Base-by-base conservation (phyloP, 2,329 filamentous ascomycete species). In the Teratosphaeria pseudoeucalypti region DNA sequence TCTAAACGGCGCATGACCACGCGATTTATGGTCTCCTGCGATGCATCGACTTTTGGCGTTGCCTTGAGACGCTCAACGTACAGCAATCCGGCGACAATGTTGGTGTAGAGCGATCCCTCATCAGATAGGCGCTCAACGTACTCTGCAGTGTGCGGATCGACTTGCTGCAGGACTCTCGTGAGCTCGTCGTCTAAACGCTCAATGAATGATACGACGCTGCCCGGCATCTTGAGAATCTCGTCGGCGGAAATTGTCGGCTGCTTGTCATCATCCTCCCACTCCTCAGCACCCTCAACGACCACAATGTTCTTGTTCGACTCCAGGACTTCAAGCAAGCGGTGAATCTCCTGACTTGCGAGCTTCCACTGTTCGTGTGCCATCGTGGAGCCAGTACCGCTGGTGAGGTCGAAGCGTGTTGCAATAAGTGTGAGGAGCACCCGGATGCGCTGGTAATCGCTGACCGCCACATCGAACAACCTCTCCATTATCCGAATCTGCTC, bases 241-340 rank as follows among this genome's bases (percentile, higher is more conserved):
- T 85, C 89, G 26, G 82, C 75, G 60, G 83, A 84, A 66, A 92
- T 80, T 34, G 81, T 81, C 14, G 94, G 94, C 49, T 86, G 83
- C 81, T 96, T 97, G 69, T 99, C 95, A 67, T 99, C 95, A 70
- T 99, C 94, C 67, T 99, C 94, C 94, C 94, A 97, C 77, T 99
- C 94, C 73, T 99, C 94, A 26, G 90, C 94, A 66, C 84, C 86
- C 78, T 99, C 94, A 16, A 94, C 81, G 55, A 99, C 90, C 57
- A 97, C 81, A 72, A 92, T 88, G 64, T 94, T 85, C 62, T 82
- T 81, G 77, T 90, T 90, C 62, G 82, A 76, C 74, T 95, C 90
- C 49, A 99, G 85, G 19, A 91, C 85, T 62, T 85, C 79, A 49
- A 99, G 81, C 34, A 99, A 83, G 55, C 81, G 81, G 14, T 83